Conservation (phyloP, 805 yeast species). For the Millerozyma miso region DNA sequence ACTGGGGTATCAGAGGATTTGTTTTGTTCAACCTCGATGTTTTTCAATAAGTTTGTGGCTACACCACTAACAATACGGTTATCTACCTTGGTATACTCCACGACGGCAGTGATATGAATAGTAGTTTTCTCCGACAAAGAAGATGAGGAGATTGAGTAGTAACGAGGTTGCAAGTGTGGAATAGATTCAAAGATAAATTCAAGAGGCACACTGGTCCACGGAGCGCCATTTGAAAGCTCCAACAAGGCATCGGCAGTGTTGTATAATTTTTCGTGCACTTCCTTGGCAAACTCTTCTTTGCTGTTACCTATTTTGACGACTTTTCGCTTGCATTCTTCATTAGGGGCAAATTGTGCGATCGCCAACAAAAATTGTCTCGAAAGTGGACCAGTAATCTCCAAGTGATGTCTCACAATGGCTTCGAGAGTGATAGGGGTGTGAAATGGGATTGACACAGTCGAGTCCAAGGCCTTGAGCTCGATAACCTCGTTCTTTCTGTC, state of each 20-base stretch:
- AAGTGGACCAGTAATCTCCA: constrained; percentile 89
- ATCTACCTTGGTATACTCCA: constrained; percentile 53
- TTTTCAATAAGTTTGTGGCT: constrained; percentile 79
- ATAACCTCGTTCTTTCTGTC: constrained; percentile 54
- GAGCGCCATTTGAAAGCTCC: constrained; percentile 52
- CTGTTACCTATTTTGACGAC: constrained; percentile 57
- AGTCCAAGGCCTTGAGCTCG: constrained; percentile 63
- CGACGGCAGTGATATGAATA: constrained; percentile 87
- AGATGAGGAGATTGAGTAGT: constrained; percentile 93
- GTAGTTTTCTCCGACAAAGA: constrained; percentile 69
- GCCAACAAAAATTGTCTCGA: constrained; percentile 81
- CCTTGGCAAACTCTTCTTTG: constrained; percentile 62
- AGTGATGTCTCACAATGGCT: constrained; percentile 76
- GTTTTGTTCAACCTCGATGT: constrained; percentile 60
- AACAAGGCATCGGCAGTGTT: constrained; percentile 76
- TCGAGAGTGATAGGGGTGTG: constrained; percentile 87
- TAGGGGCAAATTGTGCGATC: constrained; percentile 80
- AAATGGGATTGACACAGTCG: constrained; percentile 60
- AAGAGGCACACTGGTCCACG: constrained; percentile 82
- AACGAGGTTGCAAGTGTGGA: constrained; percentile 85
- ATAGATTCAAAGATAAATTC: constrained; percentile 77
- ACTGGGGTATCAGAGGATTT: constrained; percentile 34
- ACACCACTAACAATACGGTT: constrained; percentile 66
- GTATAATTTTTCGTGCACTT: constrained; percentile 56
- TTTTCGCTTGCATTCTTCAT: constrained; percentile 46